A percentile compares a stretch with the other conserved stretches of the same genome.
Evolutionary conservation across 1,139 yeast species (phyloP).

Genomic region (Barnettozyma hawaiiensis): DNA sequence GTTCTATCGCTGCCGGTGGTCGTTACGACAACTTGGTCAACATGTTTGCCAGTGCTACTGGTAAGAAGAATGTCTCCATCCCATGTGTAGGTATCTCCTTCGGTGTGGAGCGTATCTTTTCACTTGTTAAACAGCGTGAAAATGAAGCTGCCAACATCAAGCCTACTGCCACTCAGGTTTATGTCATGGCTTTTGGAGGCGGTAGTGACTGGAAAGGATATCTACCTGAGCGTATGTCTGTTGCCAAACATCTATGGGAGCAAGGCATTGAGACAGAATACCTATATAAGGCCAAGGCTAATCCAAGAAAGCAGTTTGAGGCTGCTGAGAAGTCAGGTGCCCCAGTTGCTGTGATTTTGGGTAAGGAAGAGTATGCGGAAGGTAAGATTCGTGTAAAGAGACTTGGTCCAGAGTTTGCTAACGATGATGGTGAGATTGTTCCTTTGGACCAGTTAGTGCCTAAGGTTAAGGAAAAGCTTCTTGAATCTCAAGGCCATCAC

Average conservation of each 20-base stretch:
- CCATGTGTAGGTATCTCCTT: constrained; percentile 97
- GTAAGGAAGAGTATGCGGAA: constrained; percentile 79
- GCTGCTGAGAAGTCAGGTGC: constrained; percentile 96
- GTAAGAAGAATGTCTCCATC: constrained; percentile 71
- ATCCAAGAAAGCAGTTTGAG: constrained; percentile 92
- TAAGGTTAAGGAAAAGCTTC: constrained; percentile 50
- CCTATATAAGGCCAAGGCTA: constrained; percentile 86
- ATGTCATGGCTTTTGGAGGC: constrained; percentile 96
- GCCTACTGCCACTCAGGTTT: constrained; percentile 86
- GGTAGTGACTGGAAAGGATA: constrained; percentile 95
- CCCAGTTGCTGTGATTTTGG: constrained; percentile 83
- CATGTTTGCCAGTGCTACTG: constrained; percentile 82
- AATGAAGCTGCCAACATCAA: constrained; percentile 51
- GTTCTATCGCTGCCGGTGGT: constrained; percentile 98
- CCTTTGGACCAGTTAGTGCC: constrained; percentile 52
- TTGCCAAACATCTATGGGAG: constrained; percentile 78
- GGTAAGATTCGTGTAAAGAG: constrained; percentile 82
- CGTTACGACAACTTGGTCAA: constrained; percentile 95
- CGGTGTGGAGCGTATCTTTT: constrained; percentile 92
- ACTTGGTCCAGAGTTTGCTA: constrained; percentile 82
- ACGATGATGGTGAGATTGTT: constrained; percentile 82
- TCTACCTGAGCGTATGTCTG: constrained; percentile 82
- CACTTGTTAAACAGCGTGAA: constrained; percentile 71
- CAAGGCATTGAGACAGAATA: constrained; percentile 89
- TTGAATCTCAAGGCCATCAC: constrained; percentile 30